These are phyloP conservation scores for Sporisorium graminicola DNA, from an alignment of 1,284 basidiomycete genomes.

Conservation along the genomic window DNA sequence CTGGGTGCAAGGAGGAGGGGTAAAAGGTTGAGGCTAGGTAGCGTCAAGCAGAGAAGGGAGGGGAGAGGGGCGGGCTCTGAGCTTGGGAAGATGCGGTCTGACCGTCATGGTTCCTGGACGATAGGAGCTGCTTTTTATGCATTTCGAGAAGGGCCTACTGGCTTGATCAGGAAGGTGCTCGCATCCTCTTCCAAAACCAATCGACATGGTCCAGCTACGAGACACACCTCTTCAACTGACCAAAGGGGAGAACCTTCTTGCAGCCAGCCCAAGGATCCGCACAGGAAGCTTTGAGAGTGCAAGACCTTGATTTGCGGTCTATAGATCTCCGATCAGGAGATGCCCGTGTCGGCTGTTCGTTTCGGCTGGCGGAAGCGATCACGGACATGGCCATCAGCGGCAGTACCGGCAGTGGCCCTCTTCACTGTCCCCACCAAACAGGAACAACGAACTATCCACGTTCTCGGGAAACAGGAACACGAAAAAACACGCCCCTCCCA, in stretches of 20 bases:
- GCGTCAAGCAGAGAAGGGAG: background rate
- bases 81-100: background rate
- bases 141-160: background rate
- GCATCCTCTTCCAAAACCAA: too few relatives aligned
- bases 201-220: too few relatives aligned
- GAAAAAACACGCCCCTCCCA: too few relatives aligned
- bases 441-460: background rate
- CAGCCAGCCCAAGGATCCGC: too few relatives aligned
- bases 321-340: too few relatives aligned
- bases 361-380: too few relatives aligned
- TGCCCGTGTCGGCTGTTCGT: background rate
- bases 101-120: background rate
- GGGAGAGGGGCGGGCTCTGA: background rate
- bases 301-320: background rate
- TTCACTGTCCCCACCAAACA: background rate
- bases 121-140: background rate
- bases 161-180: background rate
- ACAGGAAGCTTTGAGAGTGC: background rate
- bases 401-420: background rate
- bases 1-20: background rate
- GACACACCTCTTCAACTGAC: too few relatives aligned
- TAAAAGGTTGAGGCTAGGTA: slow-evolving; percentile 11
- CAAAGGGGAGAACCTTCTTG: too few relatives aligned
- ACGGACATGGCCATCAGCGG: background rate
- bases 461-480: background rate